These are phyloP conservation scores for Rhododendron williamsianum DNA, from an alignment of 148 eudicot genomes.

Conservation along the genomic window DNA sequence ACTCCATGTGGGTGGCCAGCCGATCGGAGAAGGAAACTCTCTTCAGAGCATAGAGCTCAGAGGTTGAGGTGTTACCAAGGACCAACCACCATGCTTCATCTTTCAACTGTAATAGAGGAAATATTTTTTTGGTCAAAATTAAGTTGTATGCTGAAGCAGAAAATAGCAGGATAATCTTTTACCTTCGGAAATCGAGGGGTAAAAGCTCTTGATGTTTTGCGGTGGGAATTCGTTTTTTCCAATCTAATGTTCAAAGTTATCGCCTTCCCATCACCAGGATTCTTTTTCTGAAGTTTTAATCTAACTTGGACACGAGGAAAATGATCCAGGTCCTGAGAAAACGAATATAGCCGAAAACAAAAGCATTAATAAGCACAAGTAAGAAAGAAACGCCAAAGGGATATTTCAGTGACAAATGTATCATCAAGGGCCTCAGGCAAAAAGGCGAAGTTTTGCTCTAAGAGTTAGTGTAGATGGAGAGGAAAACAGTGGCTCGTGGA, in stretches of 20 bases:
- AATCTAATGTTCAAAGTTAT: constrained; percentile 51
- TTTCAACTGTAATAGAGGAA: constrained; percentile 51
- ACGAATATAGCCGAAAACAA: constrained; percentile 8
- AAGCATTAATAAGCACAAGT: background rate
- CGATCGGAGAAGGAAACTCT: constrained; percentile 66
- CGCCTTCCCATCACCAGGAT: constrained; percentile 17
- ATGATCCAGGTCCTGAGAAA: constrained; percentile 60
- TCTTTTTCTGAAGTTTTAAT: constrained; percentile 49
- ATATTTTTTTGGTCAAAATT: background rate
- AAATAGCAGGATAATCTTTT: background rate
- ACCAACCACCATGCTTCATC: constrained; percentile 98
- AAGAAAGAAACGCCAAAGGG: background rate
- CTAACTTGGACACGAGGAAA: constrained; percentile 73
- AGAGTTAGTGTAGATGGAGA: background rate
- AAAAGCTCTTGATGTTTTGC: constrained; percentile 66
- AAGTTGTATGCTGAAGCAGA: background rate
- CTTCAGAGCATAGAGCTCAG: constrained; percentile 71
- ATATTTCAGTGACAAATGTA: background rate
- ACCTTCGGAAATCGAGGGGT: constrained; percentile 92
- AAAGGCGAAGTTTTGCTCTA: background rate
- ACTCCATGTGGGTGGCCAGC: constrained; percentile 59
- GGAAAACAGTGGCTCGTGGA: background rate
- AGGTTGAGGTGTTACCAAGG: constrained; percentile 61
- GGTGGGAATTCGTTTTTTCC: constrained; percentile 42
- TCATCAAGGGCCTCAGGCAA: constrained; percentile 1